Base-by-base conservation (phyloP, 2,329 filamentous ascomycete genomes). In the Pleurostoma richardsiae region DNA sequence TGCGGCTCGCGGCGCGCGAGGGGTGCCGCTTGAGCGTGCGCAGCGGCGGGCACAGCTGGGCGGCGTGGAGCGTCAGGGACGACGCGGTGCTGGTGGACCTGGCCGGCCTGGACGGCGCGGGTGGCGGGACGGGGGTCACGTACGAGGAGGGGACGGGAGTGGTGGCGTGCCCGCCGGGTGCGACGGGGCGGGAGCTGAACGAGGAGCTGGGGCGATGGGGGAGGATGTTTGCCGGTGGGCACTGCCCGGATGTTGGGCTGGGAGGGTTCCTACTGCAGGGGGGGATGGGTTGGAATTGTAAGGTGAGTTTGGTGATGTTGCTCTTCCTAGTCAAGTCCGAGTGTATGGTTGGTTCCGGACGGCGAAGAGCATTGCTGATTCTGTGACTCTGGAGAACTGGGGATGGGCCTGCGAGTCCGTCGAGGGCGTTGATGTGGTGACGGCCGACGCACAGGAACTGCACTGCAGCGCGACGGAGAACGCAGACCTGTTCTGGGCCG, bases 261-360 rank as follows among this genome's bases (percentile, higher is more conserved):
- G 76, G 76, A 0, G 77, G 77, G 0, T 80, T 79, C 50, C 55
- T 80, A 27, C 56, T 81, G 10, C 76, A 79, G 52, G 77, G 77
- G 0, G 77, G 77, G 2, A 79, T 80, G 73, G 77, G 77, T 0
- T 81, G 77, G 77, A 79, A 78, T 53, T 77, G 72, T 52, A 72
- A 69, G 57, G 72, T 74, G 49, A 46, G 65, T 56, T 4, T 30
- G 8, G 28, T n/a, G n/a, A 36, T n/a, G 8, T 36, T 36, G 8
- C 30, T 3, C 2, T 28, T 10, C 5, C 10, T 6, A 10, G 19
- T 19, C 19, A 19, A 19, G 19, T 19, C 19, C 19, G 19, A 19
- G 19, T 19, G 19, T 19, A 2, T 19, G 19, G 19, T 19, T 19
- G 19, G 19, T 19, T 19, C 19, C 19, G 19, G 19, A 19, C 19